Base-by-base conservation (phyloP, 1,284 basidiomycete species). In the Singerocomus inundabilis region DNA sequence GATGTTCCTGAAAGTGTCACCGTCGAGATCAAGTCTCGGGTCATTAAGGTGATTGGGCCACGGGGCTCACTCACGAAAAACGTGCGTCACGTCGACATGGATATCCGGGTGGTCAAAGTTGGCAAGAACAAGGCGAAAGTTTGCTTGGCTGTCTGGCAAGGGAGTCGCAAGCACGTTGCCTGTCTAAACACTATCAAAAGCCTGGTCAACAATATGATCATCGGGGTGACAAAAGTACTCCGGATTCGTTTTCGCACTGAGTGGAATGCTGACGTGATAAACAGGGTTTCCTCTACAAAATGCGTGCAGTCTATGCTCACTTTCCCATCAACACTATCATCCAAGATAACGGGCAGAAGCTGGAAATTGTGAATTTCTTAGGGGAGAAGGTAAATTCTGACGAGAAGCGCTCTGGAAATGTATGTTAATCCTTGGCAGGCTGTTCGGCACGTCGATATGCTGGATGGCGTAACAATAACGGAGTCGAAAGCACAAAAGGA, bases 321-420 rank as follows among this genome's bases (percentile, higher is more conserved):
- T 99, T 99, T 83, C 97, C 97, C 59, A 98, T 99, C 82, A 99
- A 99, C 82, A 89, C 92, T 71, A 98, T 99, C 73, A 93, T 98
- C 69, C 86, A 90, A 71, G 87, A 90, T 38, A 76, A 77, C 62
- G 93, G 92, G 52, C 70, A 70, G 49, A 78, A 85, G 47, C 74
- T 98, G 53, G 96, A 99, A 75, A 99, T 99, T 77, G 88, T 98
- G 67, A 99, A 99, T 80, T 99, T 98, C 81, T 80, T 97, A 71
- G 93, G 95, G 62, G 91, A 93, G 81, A 94, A 96, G 84, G 89
- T 89, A 49, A 21, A 72, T 21, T 55, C 24, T 26, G 33, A 11
- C 29, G 7, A 43, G 24, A 16, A 33, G 18, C 28, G n/a, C 6
- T 31, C 24, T 18, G 8, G 15, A 37, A 30, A 34, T 39, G 16